These are phyloP conservation scores for Scedosporium minutisporum DNA, from an alignment of 2,329 filamentous ascomycete genomes.

Conservation along the genomic window DNA sequence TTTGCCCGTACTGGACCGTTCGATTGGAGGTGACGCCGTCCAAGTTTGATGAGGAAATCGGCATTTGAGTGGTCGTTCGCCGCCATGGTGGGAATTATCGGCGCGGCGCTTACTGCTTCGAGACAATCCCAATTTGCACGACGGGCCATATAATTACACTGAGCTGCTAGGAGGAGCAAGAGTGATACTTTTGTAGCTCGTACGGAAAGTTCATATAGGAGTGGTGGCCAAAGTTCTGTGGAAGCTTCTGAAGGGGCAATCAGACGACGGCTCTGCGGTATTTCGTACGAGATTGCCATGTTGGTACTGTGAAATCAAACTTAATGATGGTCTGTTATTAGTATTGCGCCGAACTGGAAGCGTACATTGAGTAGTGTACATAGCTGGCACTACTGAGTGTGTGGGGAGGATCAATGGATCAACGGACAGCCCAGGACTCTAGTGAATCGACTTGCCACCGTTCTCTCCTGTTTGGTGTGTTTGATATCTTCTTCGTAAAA, in stretches of 20 bases:
- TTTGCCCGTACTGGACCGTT: background rate
- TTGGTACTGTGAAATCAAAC: background rate
- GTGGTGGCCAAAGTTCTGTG: too few species aligned
- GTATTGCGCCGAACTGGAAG: background rate
- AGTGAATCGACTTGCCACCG: too few species aligned
- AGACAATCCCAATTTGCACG: slow-evolving; percentile 6
- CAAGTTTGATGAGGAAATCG: background rate
- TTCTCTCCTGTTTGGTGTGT: too few species aligned
- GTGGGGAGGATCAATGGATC: background rate
- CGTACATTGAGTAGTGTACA: background rate
- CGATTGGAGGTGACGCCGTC: background rate
- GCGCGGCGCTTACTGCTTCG: slow-evolving; percentile 4
- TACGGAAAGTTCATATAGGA: background rate
- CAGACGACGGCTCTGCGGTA: background rate
- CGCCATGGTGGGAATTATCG: slow-evolving; percentile 4
- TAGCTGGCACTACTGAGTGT: too few species aligned
- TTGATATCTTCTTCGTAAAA: too few species aligned
- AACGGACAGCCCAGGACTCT: too few species aligned
- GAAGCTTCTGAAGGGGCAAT: background rate
- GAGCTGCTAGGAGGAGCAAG: background rate
- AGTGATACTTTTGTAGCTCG: background rate
- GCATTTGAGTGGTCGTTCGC: slow-evolving; percentile 1
- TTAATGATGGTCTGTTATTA: background rate
- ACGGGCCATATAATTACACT: background rate
- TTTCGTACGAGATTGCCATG: background rate